These are phyloP conservation scores for Nakazawaea pomicola DNA, from an alignment of 805 yeast genomes.

Conservation along the genomic window DNA sequence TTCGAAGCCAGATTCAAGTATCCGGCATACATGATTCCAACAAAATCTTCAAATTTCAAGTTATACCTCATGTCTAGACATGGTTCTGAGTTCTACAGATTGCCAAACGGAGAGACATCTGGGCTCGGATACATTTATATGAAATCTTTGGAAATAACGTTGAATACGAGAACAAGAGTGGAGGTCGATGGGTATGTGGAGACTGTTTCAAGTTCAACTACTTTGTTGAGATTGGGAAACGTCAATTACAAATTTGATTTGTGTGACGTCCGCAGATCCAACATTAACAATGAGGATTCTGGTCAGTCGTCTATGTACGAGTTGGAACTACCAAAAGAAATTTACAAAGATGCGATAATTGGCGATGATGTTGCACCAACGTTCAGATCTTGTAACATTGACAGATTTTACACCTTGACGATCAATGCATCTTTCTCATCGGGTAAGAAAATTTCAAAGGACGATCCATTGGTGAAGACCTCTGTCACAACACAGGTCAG, in stretches of 20 bases:
- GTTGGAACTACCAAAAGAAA: slow-evolving; percentile 37
- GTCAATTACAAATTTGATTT: slow-evolving; percentile 34
- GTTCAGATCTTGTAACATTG: slow-evolving; percentile 52
- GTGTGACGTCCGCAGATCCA: slow-evolving; percentile 26
- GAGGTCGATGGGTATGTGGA: slow-evolving; percentile 21
- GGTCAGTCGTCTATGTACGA: slow-evolving; percentile 26
- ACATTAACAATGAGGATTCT: slow-evolving; percentile 13
- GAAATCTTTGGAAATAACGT: slow-evolving; percentile 30
- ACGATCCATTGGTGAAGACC: slow-evolving; percentile 11
- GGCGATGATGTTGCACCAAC: slow-evolving; percentile 49
- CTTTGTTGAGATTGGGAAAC: slow-evolving; percentile 33
- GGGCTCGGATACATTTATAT: slow-evolving; percentile 43
- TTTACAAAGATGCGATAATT: slow-evolving; percentile 34
- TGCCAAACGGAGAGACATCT: slow-evolving; percentile 38
- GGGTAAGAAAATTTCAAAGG: slow-evolving; percentile 4
- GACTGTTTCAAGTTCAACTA: slow-evolving; percentile 13
- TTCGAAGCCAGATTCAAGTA: slow-evolving; percentile 45
- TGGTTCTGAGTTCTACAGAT: slow-evolving; percentile 19
- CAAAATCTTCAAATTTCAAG: slow-evolving; percentile 24
- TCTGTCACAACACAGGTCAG: slow-evolving; percentile 16
- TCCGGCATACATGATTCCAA: slow-evolving; percentile 44
- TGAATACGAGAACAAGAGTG: slow-evolving; percentile 23
- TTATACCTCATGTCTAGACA: slow-evolving; percentile 19
- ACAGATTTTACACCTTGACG: slow-evolving; percentile 36
- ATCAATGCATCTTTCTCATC: slow-evolving; percentile 28